These are phyloP conservation scores for Thelonectria rubi DNA, from an alignment of 2,329 filamentous ascomycete species.

Conservation along the genomic window DNA sequence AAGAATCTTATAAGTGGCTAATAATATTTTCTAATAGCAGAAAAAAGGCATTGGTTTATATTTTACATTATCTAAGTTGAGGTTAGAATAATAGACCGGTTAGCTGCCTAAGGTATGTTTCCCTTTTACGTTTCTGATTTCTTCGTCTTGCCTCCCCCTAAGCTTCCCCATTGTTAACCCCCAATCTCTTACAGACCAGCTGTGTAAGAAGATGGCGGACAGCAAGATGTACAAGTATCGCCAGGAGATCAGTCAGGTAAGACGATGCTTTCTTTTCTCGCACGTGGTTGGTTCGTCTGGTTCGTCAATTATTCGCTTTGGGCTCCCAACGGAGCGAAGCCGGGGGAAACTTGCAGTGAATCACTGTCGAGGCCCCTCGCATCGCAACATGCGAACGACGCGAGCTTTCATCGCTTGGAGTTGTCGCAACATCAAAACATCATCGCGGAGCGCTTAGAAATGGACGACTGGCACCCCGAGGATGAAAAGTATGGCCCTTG, in stretches of 20 bases:
- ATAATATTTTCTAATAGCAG: too few relatives aligned
- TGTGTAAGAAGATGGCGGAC: conserved; percentile 47
- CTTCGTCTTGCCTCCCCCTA: too few relatives aligned
- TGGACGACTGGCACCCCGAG: neutral
- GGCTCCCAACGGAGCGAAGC: neutral
- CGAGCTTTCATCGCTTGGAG: neutral
- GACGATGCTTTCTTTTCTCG: conserved; percentile 38
- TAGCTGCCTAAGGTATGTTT: too few relatives aligned
- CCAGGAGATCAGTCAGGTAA: conserved; percentile 97
- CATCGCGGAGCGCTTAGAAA: neutral
- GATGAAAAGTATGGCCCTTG: neutral
- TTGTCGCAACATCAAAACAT: neutral
- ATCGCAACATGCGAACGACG: neutral
- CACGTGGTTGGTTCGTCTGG: neutral
- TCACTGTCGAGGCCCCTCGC: neutral
- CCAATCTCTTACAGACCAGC: too few relatives aligned
- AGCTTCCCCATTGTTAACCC: too few relatives aligned
- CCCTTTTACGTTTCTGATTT: too few relatives aligned
- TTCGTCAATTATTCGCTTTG: neutral
- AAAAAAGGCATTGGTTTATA: too few relatives aligned
- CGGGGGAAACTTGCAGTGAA: neutral
- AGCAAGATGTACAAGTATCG: conserved; percentile 82
- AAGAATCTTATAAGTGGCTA: too few relatives aligned
- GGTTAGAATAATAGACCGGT: too few relatives aligned
- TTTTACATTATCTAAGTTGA: too few relatives aligned